Base-by-base conservation (phyloP, 768 basidiomycete genomes). In the Dioszegia crocea region DNA sequence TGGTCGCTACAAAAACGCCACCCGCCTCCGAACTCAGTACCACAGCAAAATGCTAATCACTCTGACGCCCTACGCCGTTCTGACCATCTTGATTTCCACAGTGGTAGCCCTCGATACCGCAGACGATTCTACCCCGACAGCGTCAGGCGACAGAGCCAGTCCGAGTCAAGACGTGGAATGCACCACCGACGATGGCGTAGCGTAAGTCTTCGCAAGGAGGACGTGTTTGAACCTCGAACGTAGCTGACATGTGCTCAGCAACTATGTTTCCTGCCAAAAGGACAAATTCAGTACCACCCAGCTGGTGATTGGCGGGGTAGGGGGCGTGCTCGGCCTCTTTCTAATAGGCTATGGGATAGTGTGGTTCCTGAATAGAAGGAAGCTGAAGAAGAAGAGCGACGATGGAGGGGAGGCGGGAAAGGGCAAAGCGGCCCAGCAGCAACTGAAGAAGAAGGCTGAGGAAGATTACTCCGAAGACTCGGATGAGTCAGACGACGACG, bases 241-340 rank as follows among this genome's bases (percentile, higher is more conserved):
- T n/a, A n/a, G n/a, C n/a, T n/a, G n/a, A n/a, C n/a, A n/a, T n/a
- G n/a, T n/a, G n/a, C n/a, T n/a, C 23, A 73, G 68, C 8, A 52
- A 66, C 24, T 73, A 66, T 45, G 39, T 73, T 5, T 59, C 57
- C 27, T 73, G 71, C 51, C 51, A 66, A 26, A 64, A 64, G 43
- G 38, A 50, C 23, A 62, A 53, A 26, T 51, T 67, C 41, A 64
- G 64, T 23, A 67, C 71, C 17, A 63, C 63, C 2, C 58, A 56
- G 29, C 54, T 73, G 26, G 55, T 73, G 31, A 61, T 57, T 14
- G 68, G 63, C 19, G 71, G 68, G 21, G 58, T 70, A 24, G 68
- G 63, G 1, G 64, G 67, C 16, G 60, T 67, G 4, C 39, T 68
- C 2, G 65, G 56, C 1, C 63, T 73, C 3, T 67, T 70, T 50